Base-by-base conservation (phyloP, 805 yeast genomes). In the Jamesozyma rosinii region DNA sequence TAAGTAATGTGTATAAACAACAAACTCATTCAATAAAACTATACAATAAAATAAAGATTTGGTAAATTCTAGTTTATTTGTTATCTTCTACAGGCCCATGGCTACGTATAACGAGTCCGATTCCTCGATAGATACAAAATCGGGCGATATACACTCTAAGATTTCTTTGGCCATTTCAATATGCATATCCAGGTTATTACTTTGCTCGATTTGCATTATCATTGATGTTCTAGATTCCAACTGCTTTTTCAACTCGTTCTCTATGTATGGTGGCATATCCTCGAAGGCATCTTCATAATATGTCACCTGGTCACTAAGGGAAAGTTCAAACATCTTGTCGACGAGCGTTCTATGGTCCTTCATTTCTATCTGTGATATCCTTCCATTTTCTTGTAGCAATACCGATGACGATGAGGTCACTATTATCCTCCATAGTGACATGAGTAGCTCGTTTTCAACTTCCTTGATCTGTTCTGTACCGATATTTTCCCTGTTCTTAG, bases 81-180 rank as follows among this genome's bases (percentile, higher is more conserved):
- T 6, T 31, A 11, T 31, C 17, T 44, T 19, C 33, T 47, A 50
- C n/a, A 51, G 26, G 4, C 77, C 77, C 77, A 85, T 81, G 45
- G 84, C 77, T 45, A 74, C 65, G 57, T 77, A 84, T 48, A 86
- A 64, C 42, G 77, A 75, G 59, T 87, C 95, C 1, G 87, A 86
- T 51, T 84, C 94, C 49, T 83, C 88, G 53, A 80, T 79, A 3
- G 86, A 81, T 10, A 79, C 74, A 46, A 79, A 77, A 22, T 72
- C 70, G 15, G 47, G 49, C 24, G 51, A 35, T 36, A 46, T 47
- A 20, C 54, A 45, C 45, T 80, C 86, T 42, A 87, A 65, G 17
- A 86, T 72, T 48, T 80, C 84, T 48, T 86, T 68, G 0, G 94
- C 81, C 54, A 81, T 65, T 48, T 80, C 86, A 32, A 82, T 76